These are phyloP conservation scores for Xylaria sp. DNA, from an alignment of 2,329 filamentous ascomycete species.

Conservation along the genomic window DNA sequence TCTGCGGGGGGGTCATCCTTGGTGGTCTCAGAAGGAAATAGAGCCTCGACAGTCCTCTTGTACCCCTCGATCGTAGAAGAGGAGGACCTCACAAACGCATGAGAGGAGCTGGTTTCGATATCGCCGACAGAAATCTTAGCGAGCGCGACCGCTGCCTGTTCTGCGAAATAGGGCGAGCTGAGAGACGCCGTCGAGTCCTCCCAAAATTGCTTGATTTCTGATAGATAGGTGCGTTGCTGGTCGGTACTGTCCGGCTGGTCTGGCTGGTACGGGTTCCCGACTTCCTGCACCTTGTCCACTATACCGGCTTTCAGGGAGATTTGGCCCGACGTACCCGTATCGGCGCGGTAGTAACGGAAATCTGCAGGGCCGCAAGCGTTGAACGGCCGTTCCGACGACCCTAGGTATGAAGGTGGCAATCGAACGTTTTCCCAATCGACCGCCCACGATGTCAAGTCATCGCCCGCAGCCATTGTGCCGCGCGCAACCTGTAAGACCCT, in stretches of 20 bases:
- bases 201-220: constrained; percentile 36
- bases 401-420: constrained; percentile 28
- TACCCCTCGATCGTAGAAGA: constrained; percentile 31
- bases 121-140: constrained; percentile 39
- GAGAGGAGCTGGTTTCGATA: constrained; percentile 19
- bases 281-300: constrained; percentile 30
- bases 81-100: constrained; percentile 19
- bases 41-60: constrained; percentile 22
- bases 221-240: constrained; percentile 26
- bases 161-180: constrained; percentile 37
- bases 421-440: constrained; percentile 39
- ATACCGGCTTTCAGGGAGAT: constrained; percentile 34
- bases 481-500: constrained; percentile 30
- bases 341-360: constrained; percentile 37
- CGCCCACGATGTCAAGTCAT: constrained; percentile 34
- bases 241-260: constrained; percentile 1
- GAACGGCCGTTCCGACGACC: constrained; percentile 25
- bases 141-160: constrained; percentile 36
- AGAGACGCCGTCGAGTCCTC: constrained; percentile 35
- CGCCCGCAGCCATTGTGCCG: constrained; percentile 9
- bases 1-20: neutral
- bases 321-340: constrained; percentile 9
- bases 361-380: constrained; percentile 40
- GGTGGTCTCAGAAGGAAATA: constrained; percentile 22
- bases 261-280: constrained; percentile 28